phyloP scores from a whole-genome alignment of 495 filamentous ascomycete species.

The Delitschia confertaspora region DNA sequence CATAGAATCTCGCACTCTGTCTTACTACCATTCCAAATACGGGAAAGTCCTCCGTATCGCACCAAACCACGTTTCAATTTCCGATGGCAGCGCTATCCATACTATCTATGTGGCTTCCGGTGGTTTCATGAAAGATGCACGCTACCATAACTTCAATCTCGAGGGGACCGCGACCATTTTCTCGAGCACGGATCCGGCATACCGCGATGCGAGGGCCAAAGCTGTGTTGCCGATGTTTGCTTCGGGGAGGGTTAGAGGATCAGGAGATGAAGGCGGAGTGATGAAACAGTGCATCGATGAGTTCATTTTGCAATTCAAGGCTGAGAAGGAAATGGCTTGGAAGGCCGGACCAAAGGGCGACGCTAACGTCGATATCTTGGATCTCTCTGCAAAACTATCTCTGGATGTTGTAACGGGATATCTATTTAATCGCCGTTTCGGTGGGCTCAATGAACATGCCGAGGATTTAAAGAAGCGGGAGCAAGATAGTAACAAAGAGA shows the following conservation, averaged over 20 bases:
- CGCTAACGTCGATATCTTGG: slow-evolving; percentile 36
- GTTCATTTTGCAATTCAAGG: slow-evolving; percentile 33
- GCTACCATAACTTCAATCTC: slow-evolving; percentile 43
- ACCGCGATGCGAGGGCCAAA: slow-evolving; percentile 40
- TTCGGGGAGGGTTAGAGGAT: slow-evolving; percentile 33
- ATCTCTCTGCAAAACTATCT: slow-evolving; percentile 38
- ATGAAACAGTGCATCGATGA: slow-evolving; percentile 36
- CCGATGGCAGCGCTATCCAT: slow-evolving; percentile 7
- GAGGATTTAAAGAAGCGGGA: slow-evolving; percentile 3
- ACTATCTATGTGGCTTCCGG: slow-evolving; percentile 9
- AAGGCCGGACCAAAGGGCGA: not conserved
- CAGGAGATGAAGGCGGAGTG: slow-evolving; percentile 28
- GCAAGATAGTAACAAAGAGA: slow-evolving; percentile 1
- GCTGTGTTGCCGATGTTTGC: slow-evolving; percentile 43
- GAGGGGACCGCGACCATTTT: slow-evolving; percentile 46
- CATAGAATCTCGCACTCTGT: slow-evolving; percentile 1
- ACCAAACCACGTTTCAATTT: slow-evolving; percentile 13
- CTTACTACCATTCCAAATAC: too few relatives aligned
- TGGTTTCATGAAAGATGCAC: slow-evolving; percentile 7
- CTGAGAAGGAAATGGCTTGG: slow-evolving; percentile 33
- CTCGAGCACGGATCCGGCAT: slow-evolving; percentile 36
- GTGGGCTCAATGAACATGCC: slow-evolving; percentile 38
- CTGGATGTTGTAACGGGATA: slow-evolving; percentile 41
- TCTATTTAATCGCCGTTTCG: slow-evolving; percentile 42
- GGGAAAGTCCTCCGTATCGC: slow-evolving; percentile 11